These are phyloP conservation scores for Wickerhamiella alocasiicola DNA, from an alignment of 805 yeast species.

Conservation along the genomic window DNA sequence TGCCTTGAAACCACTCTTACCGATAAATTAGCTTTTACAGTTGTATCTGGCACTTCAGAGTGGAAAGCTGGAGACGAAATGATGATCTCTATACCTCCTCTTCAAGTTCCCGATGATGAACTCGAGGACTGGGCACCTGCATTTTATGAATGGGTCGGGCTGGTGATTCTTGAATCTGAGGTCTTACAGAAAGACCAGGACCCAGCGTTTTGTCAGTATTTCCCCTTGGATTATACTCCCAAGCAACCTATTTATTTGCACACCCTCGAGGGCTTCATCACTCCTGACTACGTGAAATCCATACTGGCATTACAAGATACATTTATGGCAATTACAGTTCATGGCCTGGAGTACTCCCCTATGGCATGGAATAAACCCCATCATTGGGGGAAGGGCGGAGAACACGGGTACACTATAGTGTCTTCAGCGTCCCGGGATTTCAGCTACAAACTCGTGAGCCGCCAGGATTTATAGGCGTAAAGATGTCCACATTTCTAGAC, in stretches of 20 bases:
- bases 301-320: not conserved
- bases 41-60: not conserved
- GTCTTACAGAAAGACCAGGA: not conserved
- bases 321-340: not conserved
- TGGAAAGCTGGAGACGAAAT: not conserved
- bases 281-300: not conserved
- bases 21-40: not conserved
- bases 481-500: too few relatives aligned
- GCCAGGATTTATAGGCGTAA: conserved; percentile 1
- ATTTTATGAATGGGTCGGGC: conserved; percentile 6
- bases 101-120: not conserved
- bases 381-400: not conserved
- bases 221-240: not conserved
- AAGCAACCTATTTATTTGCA: not conserved
- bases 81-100: not conserved
- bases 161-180: not conserved
- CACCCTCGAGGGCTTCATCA: conserved; percentile 3
- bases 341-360: conserved; percentile 2
- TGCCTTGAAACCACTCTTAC: not conserved
- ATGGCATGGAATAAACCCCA: conserved; percentile 5
- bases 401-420: conserved; percentile 5
- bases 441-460: not conserved
- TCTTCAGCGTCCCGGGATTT: not conserved
- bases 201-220: conserved; percentile 7
- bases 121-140: conserved; percentile 7